These are phyloP conservation scores for Meyerozyma guilliermondii DNA, from an alignment of 1,139 yeast genomes.

Conservation along the genomic window DNA sequence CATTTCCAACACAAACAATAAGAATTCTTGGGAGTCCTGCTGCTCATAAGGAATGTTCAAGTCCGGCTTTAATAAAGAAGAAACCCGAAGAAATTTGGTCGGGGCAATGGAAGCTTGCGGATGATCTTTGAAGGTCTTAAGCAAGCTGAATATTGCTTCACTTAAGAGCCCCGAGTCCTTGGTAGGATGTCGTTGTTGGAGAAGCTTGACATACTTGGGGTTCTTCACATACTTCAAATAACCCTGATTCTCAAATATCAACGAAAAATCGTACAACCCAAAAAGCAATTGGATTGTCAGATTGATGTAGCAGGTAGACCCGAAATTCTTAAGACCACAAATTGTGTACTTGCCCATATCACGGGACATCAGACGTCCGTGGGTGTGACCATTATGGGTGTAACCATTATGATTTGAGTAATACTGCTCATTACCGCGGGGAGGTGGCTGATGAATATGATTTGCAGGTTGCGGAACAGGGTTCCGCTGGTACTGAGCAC, in stretches of 20 bases:
- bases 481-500: not conserved
- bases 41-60: constrained; percentile 66
- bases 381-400: not conserved
- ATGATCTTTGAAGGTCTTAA: constrained; percentile 43
- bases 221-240: constrained; percentile 37
- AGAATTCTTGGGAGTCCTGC: constrained; percentile 75
- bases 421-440: not conserved
- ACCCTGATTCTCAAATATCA: constrained; percentile 35
- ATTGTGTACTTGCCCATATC: constrained; percentile 15
- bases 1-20: constrained; percentile 60
- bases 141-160: constrained; percentile 40
- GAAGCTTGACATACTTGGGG: constrained; percentile 21
- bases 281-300: constrained; percentile 63
- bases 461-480: not conserved
- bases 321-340: constrained; percentile 65
- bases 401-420: not conserved
- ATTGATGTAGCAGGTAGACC: constrained; percentile 71
- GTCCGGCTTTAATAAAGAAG: constrained; percentile 56
- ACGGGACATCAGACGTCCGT: not conserved
- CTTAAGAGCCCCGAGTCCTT: constrained; percentile 36
- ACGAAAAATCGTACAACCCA: constrained; percentile 43
- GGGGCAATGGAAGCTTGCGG: constrained; percentile 66
- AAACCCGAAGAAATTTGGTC: constrained; percentile 51
- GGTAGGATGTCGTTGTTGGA: constrained; percentile 17
- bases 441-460: not conserved